Percentiles rank a stretch among this genome's conserved stretches.
phyloP scores from a whole-genome alignment of 169 alveolate species.

The Blepharisma undulans region DNA sequence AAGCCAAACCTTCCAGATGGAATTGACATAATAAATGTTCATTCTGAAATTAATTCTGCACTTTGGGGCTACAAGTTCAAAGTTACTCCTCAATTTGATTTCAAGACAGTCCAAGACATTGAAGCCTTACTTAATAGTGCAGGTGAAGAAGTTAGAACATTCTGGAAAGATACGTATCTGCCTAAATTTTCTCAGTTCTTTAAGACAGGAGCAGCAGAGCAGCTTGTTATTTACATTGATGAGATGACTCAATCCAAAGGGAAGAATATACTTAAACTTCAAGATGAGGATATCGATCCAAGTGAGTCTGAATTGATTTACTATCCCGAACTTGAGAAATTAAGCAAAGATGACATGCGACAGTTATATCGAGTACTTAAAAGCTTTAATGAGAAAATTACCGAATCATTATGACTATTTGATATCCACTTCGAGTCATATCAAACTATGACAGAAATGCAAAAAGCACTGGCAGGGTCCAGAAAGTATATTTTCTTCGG shows the following conservation, averaged over 20 bases:
- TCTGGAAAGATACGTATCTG: background rate
- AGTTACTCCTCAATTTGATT: background rate
- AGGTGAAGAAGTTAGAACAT: background rate
- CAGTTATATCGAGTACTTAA: background rate
- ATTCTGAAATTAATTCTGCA: too few species aligned
- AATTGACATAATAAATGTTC: background rate
- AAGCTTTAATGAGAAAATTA: background rate
- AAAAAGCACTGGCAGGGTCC: background rate
- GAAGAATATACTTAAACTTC: background rate
- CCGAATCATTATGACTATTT: background rate
- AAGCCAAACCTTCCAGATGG: background rate
- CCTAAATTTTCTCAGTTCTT: background rate
- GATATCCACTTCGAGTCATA: slow-evolving; percentile 3
- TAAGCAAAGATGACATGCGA: slow-evolving; percentile 20
- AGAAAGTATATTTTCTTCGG: slow-evolving; percentile 11
- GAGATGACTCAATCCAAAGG: background rate
- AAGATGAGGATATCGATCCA: slow-evolving; percentile 11
- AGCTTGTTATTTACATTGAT: slow-evolving; percentile 14
- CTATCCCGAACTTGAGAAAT: slow-evolving; percentile 24
- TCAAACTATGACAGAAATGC: background rate
- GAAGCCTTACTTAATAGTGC: background rate
- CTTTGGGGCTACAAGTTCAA: slow-evolving; percentile 28
- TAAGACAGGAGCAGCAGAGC: background rate
- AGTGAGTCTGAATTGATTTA: background rate
- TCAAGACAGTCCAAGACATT: background rate